phyloP scores from a whole-genome alignment of 2,329 filamentous ascomycete genomes.

The Juglanconis oblonga region DNA sequence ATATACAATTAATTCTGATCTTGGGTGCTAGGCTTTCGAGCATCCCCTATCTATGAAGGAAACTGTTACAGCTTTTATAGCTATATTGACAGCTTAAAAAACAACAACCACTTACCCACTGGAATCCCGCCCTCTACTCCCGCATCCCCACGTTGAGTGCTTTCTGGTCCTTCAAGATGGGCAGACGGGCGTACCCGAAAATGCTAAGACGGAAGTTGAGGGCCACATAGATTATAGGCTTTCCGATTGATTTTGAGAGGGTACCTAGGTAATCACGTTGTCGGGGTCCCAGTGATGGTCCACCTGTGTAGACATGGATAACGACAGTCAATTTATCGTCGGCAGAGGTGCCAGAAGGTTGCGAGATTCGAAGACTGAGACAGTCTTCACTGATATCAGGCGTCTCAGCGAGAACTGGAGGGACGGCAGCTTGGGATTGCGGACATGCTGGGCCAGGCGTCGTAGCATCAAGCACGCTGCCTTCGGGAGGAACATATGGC shows the following conservation, averaged over 20 bases:
- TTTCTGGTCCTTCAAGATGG: conserved; percentile 24
- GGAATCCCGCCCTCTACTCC: conserved; percentile 24
- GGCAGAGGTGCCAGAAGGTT: conserved; percentile 20
- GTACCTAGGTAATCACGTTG: conserved; percentile 16
- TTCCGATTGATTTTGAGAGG: conserved; percentile 17
- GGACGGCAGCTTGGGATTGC: conserved; percentile 22
- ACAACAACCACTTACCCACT: conserved; percentile 22
- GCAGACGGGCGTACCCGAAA: conserved; percentile 29
- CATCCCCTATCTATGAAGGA: too few relatives aligned
- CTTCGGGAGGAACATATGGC: conserved; percentile 22
- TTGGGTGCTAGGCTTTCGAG: too few relatives aligned
- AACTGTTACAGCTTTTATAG: too few relatives aligned
- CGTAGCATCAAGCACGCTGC: conserved; percentile 23
- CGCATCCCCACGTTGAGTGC: conserved; percentile 26
- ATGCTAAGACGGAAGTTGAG: conserved; percentile 28
- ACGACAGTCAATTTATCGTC: conserved; percentile 25
- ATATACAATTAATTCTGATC: too few relatives aligned
- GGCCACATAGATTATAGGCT: conserved; percentile 23
- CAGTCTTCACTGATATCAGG: conserved; percentile 27
- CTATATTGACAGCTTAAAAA: too few relatives aligned
- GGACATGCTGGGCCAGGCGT: conserved; percentile 26
- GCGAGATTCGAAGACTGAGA: conserved; percentile 24
- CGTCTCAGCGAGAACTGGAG: conserved; percentile 25
- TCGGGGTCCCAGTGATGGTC: conserved; percentile 25
- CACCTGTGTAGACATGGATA: conserved; percentile 25